Evolutionary conservation across 2,329 filamentous ascomycete genomes (phyloP).

Genomic region (Cyphellophora attinorum): DNA sequence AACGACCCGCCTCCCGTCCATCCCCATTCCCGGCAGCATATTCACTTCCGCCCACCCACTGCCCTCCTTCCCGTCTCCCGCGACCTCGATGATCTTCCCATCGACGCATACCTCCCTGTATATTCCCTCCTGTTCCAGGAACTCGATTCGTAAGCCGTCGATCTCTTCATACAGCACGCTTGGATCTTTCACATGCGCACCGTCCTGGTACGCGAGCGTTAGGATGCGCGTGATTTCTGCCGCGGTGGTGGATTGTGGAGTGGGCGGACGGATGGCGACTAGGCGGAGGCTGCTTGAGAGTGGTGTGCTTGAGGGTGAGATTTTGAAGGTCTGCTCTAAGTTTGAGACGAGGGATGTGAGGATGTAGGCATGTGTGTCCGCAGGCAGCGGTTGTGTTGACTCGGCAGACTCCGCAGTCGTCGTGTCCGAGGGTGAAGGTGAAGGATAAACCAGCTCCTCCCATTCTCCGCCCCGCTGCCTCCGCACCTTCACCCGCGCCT

Average conservation of each 20-base stretch:
- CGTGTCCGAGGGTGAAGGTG: constrained; percentile 23
- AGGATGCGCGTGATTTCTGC: constrained; percentile 68
- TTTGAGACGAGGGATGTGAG: constrained; percentile 69
- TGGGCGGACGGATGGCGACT: constrained; percentile 51
- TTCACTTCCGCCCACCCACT: constrained; percentile 63
- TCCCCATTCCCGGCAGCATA: constrained; percentile 19
- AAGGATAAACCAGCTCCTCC: constrained; percentile 16
- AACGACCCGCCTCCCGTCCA: constrained; percentile 31
- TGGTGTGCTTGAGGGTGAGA: constrained; percentile 63
- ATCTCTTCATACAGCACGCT: constrained; percentile 63
- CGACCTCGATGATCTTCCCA: constrained; percentile 71
- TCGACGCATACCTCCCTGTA: constrained; percentile 91
- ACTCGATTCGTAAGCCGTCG: constrained; percentile 56
- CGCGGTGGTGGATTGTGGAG: constrained; percentile 36
- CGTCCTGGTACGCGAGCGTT: constrained; percentile 50
- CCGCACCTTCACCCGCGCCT: constrained; percentile 34
- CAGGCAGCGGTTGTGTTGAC: no score
- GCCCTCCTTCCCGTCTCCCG: no score
- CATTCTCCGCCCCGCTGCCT: constrained; percentile 8
- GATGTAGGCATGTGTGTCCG: constrained; percentile 59
- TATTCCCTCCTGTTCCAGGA: constrained; percentile 55
- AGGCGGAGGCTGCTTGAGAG: constrained; percentile 63
- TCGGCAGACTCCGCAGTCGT: background rate
- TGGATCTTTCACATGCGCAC: constrained; percentile 44
- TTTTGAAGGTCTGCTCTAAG: constrained; percentile 70